Base-by-base conservation (phyloP, 2,329 filamentous ascomycete species). In the Xylariaceae sp. region DNA sequence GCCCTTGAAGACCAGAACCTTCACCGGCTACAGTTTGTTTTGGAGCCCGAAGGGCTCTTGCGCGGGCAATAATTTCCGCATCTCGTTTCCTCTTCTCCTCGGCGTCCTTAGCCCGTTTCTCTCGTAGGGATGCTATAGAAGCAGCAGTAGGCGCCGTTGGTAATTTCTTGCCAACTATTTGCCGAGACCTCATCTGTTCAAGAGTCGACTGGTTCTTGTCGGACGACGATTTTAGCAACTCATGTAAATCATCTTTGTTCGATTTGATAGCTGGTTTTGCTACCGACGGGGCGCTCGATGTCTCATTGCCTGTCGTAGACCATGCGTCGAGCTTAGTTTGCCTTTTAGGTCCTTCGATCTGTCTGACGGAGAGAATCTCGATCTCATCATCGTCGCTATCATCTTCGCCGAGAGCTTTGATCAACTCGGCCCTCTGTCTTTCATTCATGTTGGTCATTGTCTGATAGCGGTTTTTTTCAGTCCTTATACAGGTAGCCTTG, bases 401-500 rank as follows among this genome's bases (percentile, higher is more conserved):
- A 39, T 81, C 79, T 52, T 85, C 80, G 22, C 81, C 80, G 15
- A 86, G 70, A 8, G 81, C 83, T 63, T 83, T 79, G 47, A 84
- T 73, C 34, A 97, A 76, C 71, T 96, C 89, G 10, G 92, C 92
- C 61, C 92, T 90, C 67, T 97, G 91, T 53, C 87, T 85, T 34
- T 83, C 81, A 12, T 81, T 88, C 61, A 97, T 74, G 63, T 95
- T 96, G 1, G 92, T 95, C 63, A 82, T 86, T 60, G 86, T 80
- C 18, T 78, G 72, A 57, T 80, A 79, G 67, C 76, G 72, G 67
- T 82, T 78, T 49, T 76, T 71, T 34, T 78, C 73, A 54, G 79
- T 78, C 56, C 81, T 83, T 52, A 88, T 76, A 55, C 88, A 83
- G 36, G 85, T 84, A 64, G 85, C 83, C 51, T 81, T 78, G 60